Conservation (phyloP, 345 rosid species). For the Aegle marmelos region DNA sequence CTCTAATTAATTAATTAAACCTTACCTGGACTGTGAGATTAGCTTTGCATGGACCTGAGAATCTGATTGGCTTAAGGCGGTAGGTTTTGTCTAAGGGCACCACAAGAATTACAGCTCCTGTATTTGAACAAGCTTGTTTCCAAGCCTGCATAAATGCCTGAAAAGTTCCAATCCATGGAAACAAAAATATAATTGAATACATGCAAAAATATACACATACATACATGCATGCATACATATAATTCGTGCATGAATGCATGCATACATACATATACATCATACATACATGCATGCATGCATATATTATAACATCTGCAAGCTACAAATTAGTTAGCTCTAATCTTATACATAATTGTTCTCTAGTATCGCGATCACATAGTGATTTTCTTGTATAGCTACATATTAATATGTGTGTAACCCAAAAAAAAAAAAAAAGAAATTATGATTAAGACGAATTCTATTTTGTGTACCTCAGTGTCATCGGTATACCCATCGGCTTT, state of each 20-base stretch:
- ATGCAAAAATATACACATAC: background rate
- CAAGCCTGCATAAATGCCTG: constrained; percentile 80
- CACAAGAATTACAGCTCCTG: constrained; percentile 36
- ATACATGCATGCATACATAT: too few relatives aligned
- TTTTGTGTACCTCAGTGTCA: constrained; percentile 51
- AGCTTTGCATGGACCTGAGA: constrained; percentile 74
- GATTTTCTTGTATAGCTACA: background rate
- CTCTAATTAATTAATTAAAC: background rate
- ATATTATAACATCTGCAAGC: background rate
- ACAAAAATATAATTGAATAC: too few relatives aligned
- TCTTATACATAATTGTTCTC: too few relatives aligned
- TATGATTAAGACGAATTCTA: background rate
- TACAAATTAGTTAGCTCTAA: background rate
- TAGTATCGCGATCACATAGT: background rate
- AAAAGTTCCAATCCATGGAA: background rate
- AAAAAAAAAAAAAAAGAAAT: background rate
- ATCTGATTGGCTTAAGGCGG: constrained; percentile 40
- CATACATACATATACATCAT: too few relatives aligned
- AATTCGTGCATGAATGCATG: too few relatives aligned
- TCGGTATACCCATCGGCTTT: constrained; percentile 58
- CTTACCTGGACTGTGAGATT: constrained; percentile 52
- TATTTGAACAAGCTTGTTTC: constrained; percentile 64
- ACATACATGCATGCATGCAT: too few relatives aligned
- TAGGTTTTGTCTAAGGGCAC: constrained; percentile 53
- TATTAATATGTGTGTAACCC: background rate